Percentiles rank a stretch among this genome's conserved stretches.
Conservation (phyloP, 768 basidiomycete species). For the Pleurotus salmoneostramineus region DNA sequence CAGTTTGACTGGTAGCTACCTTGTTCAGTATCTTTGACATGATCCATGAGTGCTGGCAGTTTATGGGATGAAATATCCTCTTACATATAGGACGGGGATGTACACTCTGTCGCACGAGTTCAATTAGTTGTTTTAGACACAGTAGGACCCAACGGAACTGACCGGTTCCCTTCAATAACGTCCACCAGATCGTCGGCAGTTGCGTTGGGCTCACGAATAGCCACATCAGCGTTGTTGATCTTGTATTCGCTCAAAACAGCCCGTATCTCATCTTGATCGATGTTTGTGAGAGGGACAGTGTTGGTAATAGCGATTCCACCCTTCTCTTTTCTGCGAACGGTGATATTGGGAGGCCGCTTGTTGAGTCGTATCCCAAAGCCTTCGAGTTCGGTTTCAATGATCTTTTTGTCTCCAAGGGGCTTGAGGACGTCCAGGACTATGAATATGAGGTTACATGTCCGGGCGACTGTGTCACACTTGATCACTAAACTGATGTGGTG, state of each 20-base stretch:
- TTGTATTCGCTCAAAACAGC: slow-evolving; percentile 92
- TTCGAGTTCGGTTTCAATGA: slow-evolving; percentile 92
- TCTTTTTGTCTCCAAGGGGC: slow-evolving; percentile 91
- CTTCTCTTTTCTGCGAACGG: slow-evolving; percentile 83
- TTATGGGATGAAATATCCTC: slow-evolving; percentile 19
- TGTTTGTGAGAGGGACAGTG: slow-evolving; percentile 93
- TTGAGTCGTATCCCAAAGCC: slow-evolving; percentile 98
- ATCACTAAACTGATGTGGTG: neutral
- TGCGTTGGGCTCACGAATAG: slow-evolving; percentile 88
- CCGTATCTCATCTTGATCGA: slow-evolving; percentile 95
- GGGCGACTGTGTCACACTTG: slow-evolving; percentile 60
- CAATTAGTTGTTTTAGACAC: neutral
- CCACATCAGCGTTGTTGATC: slow-evolving; percentile 84
- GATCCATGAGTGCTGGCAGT: neutral
- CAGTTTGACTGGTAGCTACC: slow-evolving; percentile 33
- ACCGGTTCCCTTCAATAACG: slow-evolving; percentile 94
- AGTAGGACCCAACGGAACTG: slow-evolving; percentile 13
- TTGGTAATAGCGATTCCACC: slow-evolving; percentile 94
- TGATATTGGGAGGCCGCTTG: slow-evolving; percentile 87
- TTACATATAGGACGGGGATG: slow-evolving; percentile 86
- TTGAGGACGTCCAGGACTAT: slow-evolving; percentile 98
- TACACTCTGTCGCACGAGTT: slow-evolving; percentile 61
- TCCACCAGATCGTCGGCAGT: slow-evolving; percentile 97
- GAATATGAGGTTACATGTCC: slow-evolving; percentile 98
- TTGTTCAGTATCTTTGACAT: slow-evolving; percentile 71